Evolutionary conservation across 2,329 filamentous ascomycete species (phyloP), one percentile per base, ranked within the genome.

Genomic region (Aspergillaceae sp.): DNA sequence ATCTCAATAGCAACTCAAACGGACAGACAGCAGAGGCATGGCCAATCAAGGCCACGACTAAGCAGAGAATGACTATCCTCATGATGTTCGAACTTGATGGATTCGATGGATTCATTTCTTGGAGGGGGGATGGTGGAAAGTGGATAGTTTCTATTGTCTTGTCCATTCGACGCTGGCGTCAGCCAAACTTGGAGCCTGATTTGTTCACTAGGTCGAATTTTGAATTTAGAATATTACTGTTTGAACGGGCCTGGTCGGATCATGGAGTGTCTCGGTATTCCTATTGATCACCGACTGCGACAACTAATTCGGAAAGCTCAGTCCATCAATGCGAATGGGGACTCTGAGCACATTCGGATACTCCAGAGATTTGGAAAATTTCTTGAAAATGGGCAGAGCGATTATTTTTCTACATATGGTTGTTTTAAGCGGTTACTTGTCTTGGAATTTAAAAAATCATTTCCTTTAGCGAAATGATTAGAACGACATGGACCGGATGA

Each of bases 231-330:
- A 10, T 36, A 36, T 36, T 36, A 36, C 34, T 36, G 7, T 36
- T 36, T 36, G 7, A 36, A 36, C 34, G 34, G 10, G 34, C 8
- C 34, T 36, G 34, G 34, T n/a, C 34, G 10, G 34, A 36, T 43
- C 30, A 44, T 44, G 42, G 10, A 44, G 42, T 44, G 42, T 29
- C 42, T 44, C 36, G 34, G 34, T 44, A 44, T 44, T 30, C 35
- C 42, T 32, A 32, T 44, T 38, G 42, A 44, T 30, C 35, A 38
- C 10, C 35, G 42, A 30, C 29, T 44, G 28, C 35, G 42, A 29
- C 11, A 26, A 11, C 36, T 44, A n/a, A 44, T 44, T 38, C 42
- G 33, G 4, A 28, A 44, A 40, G 11, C 42, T 28, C 26, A 1
- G 42, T 19, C 35, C 28, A 29, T 44, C 27, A 19, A 44, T 38